phyloP scores from a whole-genome alignment of 129 eudicot species.

The Gnaphalium uliginosum region DNA sequence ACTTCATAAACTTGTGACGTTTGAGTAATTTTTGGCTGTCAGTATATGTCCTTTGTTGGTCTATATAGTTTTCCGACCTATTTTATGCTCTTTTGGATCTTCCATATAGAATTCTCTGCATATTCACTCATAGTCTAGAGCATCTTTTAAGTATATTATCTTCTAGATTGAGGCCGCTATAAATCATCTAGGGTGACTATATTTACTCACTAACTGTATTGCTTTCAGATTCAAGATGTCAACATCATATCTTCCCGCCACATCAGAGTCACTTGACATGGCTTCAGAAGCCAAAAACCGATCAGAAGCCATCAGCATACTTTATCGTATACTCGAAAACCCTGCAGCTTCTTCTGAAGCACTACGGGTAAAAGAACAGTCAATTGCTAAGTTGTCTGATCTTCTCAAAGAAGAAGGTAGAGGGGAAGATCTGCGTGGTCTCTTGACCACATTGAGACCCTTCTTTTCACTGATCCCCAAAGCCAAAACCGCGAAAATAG shows the following conservation, averaged over 20 bases:
- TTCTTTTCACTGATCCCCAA: constrained; percentile 56
- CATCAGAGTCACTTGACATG: constrained; percentile 24
- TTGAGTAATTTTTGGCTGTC: not conserved
- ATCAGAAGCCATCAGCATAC: constrained; percentile 48
- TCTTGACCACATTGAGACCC: constrained; percentile 52
- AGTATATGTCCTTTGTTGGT: not conserved
- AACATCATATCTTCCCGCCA: constrained; percentile 22
- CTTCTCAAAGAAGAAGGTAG: constrained; percentile 45
- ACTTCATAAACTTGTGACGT: not conserved
- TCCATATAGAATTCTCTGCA: too few species aligned
- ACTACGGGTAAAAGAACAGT: constrained; percentile 49
- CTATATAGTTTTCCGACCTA: not conserved
- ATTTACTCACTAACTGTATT: not conserved
- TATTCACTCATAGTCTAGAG: not conserved
- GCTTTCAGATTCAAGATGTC: constrained; percentile 25
- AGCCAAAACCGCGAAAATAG: constrained; percentile 62
- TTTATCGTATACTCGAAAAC: constrained; percentile 45
- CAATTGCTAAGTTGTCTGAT: constrained; percentile 42
- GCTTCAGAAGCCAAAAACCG: constrained; percentile 53
- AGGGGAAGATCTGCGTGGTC: constrained; percentile 55
- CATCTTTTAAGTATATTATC: not conserved
- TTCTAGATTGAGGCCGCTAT: not conserved
- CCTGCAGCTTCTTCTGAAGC: constrained; percentile 59
- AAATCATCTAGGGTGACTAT: not conserved
- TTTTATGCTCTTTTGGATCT: too few species aligned